Evolutionary conservation across 1,139 yeast species (phyloP), one percentile per base, ranked within the genome.

Genomic region (Hansenula sp.): DNA sequence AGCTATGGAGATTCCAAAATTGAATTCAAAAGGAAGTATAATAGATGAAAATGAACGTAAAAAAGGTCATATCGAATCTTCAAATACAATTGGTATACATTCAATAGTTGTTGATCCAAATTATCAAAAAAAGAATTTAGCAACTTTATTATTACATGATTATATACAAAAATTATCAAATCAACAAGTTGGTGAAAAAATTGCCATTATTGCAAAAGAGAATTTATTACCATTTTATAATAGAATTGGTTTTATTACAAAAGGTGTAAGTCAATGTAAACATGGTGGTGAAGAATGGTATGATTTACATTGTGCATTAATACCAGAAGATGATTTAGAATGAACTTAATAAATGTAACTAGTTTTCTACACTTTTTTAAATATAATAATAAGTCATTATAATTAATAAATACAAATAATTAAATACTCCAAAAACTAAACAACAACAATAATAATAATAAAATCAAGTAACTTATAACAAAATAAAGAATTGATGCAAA

Each of bases 141-240:
- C 95, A 10, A 79, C 95, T 14, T 69, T 88, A 47, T 66, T 92
- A 57, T 65, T 90, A 57, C 89, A 85, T 53, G 98, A 92, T 65
- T 92, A 87, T 64, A 77, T 90, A 48, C 97, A 92, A 63, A 87
- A 90, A 55, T 69, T 92, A 62, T 78, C 89, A 34, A 88, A 89
- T 59, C 95, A 88, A 59, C 88, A 82, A 53, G 79, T 88, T 50
- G 97, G 95, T 39, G 87, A 82, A 51, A 75, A 79, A 53, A 79
- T 92, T 40, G 76, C 82, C 6, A 69, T 92, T 35, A 74, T 90
- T 47, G 86, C 89, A 27, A 89, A 85, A 57, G 76, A 79, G 40
- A 68, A 72, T 12, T 69, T 88, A 57, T 65, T 82, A 16, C 82
- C 86, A 21, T 89, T 89, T 61, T 90, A 90, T 63, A 81, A 79